A percentile compares a stretch with the other conserved stretches of the same genome.
Conservation (phyloP, 2,329 filamentous ascomycete genomes). For the Xylaria arbuscula region DNA sequence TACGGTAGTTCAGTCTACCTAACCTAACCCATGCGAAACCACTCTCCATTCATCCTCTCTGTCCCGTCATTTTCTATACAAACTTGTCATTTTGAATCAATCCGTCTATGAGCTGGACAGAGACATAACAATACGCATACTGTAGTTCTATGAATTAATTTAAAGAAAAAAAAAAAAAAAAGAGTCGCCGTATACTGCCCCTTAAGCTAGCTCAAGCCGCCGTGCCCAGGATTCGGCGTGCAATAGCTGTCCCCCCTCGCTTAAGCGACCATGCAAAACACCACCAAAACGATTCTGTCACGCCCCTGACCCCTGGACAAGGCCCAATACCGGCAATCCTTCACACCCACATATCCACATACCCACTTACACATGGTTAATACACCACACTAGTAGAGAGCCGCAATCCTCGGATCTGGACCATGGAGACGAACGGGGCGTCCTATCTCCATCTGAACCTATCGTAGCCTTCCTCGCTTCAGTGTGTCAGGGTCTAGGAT, state of each 20-base stretch:
- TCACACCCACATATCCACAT: conserved; percentile 15
- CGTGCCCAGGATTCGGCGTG: conserved; percentile 35
- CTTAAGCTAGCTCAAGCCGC: background rate
- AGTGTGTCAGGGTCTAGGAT: conserved; percentile 40
- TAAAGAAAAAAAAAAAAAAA: no score
- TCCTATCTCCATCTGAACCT: conserved; percentile 25
- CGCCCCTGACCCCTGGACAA: conserved; percentile 50
- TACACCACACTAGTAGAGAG: conserved; percentile 20
- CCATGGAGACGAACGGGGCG: conserved; percentile 6
- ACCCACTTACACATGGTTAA: conserved; percentile 28
- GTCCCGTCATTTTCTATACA: background rate
- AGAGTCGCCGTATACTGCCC: no score
- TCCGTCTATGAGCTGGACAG: background rate
- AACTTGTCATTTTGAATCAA: background rate
- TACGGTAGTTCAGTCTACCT: conserved; percentile 5
- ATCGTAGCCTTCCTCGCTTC: conserved; percentile 9
- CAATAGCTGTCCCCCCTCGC: conserved; percentile 32
- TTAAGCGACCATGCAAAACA: conserved; percentile 55
- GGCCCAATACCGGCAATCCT: conserved; percentile 38
- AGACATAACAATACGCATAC: background rate
- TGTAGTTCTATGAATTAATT: background rate
- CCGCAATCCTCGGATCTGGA: conserved; percentile 29
- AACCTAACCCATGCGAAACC: conserved; percentile 6
- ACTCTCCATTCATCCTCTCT: background rate
- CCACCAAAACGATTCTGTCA: conserved; percentile 64